phyloP scores from a whole-genome alignment of 129 eudicot genomes.

The Centrapalus pauciflorus region DNA sequence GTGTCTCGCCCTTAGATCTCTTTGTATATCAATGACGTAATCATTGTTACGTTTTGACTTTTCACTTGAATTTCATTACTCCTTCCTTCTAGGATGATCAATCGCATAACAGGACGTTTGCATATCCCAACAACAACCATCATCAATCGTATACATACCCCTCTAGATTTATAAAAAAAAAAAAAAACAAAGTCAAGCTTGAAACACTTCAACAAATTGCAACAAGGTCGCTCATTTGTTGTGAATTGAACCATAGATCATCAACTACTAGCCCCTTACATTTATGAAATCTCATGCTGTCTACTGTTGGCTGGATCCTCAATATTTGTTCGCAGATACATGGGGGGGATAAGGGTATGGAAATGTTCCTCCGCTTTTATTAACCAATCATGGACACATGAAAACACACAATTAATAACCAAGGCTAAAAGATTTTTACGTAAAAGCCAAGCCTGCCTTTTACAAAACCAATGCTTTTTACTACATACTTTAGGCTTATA shows the following conservation, averaged over 20 bases:
- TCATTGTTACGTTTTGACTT: conserved; percentile 14
- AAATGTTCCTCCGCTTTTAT: background rate
- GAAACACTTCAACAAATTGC: background rate
- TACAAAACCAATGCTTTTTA: background rate
- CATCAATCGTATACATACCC: background rate
- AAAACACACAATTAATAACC: background rate
- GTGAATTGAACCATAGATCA: background rate
- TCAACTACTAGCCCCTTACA: background rate
- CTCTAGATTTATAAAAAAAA: too few species aligned
- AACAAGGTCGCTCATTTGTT: background rate
- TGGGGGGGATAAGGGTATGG: background rate
- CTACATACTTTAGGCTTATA: background rate
- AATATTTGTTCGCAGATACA: background rate
- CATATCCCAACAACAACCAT: background rate
- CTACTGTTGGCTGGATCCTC: background rate
- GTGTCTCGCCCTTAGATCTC: conserved; percentile 17
- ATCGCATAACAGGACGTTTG: too few species aligned
- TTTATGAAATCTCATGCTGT: background rate
- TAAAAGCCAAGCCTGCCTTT: background rate
- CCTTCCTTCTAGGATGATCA: background rate
- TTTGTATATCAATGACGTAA: background rate
- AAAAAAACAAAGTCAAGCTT: background rate
- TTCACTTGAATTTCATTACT: background rate
- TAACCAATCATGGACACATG: too few species aligned
- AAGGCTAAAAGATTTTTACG: background rate